Base-by-base conservation (phyloP, 1,139 yeast species). In the Candida tetrigidarum region DNA sequence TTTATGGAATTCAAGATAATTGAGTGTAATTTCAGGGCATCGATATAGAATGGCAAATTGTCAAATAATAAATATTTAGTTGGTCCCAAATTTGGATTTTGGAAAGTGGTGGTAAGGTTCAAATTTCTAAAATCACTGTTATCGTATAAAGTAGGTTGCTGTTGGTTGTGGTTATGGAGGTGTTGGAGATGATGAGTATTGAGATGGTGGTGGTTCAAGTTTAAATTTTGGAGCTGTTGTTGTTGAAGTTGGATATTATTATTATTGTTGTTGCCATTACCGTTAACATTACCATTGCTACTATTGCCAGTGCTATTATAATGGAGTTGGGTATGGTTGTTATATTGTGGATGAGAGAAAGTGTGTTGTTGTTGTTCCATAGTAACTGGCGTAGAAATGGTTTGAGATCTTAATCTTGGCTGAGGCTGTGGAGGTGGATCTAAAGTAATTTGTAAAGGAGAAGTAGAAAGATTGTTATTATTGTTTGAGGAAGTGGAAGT, bases 11-110 rank as follows among this genome's bases (percentile, higher is more conserved):
- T 69, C 43, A 56, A 57, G 41, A 74, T 59, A 15, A 73, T 59
- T 32, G 68, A 60, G 55, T 62, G 69, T 39, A 74, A 60, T 50
- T 64, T 71, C 37, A 57, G 46, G 0, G 77, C 59, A 49, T 71
- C 72, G 41, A 73, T 58, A 41, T 70, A 65, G 32, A 61, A 67
- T 19, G 96, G 92, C 54, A 92, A 69, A 60, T 91, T 89, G 43
- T 91, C 89, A 46, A 92, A 74, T 58, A 92, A 76, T 40, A 92
- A 71, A 12, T 85, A 83, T 51, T 85, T 80, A 0, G 97, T 86
- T 7, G 96, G 92, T 2, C 89, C 90, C 49, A 86, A 69, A 22
- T 80, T 74, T 2, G 87, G 77, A 57, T 84, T 87, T 46, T 83
- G 86, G 57, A 82, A 81, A 42, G 84, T 80, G 5, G 90, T 81